These are phyloP conservation scores for Entelexis sorbosivorans DNA, from an alignment of 1,139 yeast genomes.

Conservation along the genomic window DNA sequence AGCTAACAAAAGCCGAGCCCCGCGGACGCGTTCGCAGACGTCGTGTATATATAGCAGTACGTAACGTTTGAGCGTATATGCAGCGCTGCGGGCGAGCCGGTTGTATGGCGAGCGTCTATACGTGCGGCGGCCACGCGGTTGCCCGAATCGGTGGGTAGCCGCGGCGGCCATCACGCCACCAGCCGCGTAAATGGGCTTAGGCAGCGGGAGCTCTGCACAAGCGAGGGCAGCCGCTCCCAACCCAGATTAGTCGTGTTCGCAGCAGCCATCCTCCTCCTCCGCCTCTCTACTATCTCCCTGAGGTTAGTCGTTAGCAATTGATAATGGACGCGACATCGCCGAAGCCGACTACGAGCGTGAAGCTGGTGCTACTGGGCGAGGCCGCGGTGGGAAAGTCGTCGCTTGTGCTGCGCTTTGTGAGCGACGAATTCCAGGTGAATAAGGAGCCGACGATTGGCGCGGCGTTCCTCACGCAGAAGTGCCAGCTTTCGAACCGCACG, in stretches of 20 bases:
- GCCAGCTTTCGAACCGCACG: slow-evolving; percentile 78
- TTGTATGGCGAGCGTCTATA: too few relatives aligned
- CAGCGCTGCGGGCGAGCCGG: too few relatives aligned
- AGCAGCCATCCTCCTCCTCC: not conserved
- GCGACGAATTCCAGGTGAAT: slow-evolving; percentile 93
- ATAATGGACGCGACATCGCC: slow-evolving; percentile 19
- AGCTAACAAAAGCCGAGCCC: too few relatives aligned
- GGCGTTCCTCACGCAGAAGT: slow-evolving; percentile 89
- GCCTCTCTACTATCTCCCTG: not conserved
- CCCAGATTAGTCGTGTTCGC: slow-evolving; percentile 3
- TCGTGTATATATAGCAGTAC: too few relatives aligned
- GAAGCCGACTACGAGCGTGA: slow-evolving; percentile 60
- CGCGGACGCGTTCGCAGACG: too few relatives aligned
- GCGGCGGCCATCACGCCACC: not conserved
- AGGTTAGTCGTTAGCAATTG: not conserved
- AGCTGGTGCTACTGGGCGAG: slow-evolving; percentile 83
- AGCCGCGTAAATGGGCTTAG: not conserved
- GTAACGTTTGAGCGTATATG: too few relatives aligned
- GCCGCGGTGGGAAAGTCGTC: slow-evolving; percentile 98
- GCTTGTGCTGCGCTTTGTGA: slow-evolving; percentile 80
- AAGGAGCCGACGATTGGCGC: slow-evolving; percentile 98
- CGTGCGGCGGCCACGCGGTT: too few relatives aligned
- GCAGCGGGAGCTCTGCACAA: slow-evolving; percentile 2
- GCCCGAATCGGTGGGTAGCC: not conserved
- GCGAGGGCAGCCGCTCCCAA: not conserved